Base-by-base conservation (phyloP, 2,329 filamentous ascomycete genomes). In the Colletotrichum caudatum region DNA sequence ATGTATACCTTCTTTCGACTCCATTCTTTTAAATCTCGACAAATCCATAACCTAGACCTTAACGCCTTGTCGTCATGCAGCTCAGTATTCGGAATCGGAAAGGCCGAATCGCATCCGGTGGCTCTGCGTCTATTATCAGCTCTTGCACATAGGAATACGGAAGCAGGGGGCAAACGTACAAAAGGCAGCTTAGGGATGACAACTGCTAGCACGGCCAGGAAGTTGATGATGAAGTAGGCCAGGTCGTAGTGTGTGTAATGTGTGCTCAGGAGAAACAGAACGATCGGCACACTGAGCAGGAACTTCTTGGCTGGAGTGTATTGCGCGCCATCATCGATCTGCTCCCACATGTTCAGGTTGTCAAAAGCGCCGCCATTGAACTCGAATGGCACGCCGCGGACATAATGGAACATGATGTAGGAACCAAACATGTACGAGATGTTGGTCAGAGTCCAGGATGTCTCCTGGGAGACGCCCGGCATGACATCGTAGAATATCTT, bases 311-410 rank as follows among this genome's bases (percentile, higher is more conserved):
- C 94, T 5, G 96, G 96, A 0, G 96, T 99, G 85, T 98, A 99
- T 82, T 99, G 96, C 77, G 96, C 96, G 58, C 96, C 96, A 78
- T 98, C 97, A 86, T 99, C 96, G 81, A 99, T 99, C 85, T 99
- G 96, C 86, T 99, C 96, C 96, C 96, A 99, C 96, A 99, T 98
- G 85, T 98, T 99, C 79, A 99, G 88, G 82, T 99, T 98, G 87
- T 99, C 96, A 83, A 98, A 99, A 77, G 96, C 96, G 71, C 96
- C 96, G 68, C 94, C 92, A 81, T 99, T 99, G 88, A 99, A 99
- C 82, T 99, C 96, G 80, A 99, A 99, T 7, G 96, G 96, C 58
- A 98, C 94, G 77, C 96, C 96, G 80, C 95, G 94, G 76, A 99
- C 96, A 87, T 94, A 97, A 84, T 99, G 96, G 84, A 99, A 99